These are phyloP conservation scores for Suillus tomentosus DNA, from an alignment of 768 basidiomycete genomes.

Conservation along the genomic window DNA sequence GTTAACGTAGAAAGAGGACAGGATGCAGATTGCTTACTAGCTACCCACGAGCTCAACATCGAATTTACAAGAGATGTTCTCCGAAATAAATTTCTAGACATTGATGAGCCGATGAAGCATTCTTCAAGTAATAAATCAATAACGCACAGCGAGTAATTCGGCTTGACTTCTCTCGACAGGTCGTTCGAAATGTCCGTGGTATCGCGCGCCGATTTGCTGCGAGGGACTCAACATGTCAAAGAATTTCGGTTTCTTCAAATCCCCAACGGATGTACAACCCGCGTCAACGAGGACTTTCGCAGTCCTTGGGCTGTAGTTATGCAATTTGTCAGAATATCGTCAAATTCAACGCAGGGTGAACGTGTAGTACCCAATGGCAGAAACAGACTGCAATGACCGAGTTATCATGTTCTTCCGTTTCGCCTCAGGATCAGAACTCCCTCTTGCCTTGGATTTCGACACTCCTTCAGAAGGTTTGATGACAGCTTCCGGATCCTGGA, in stretches of 20 bases:
- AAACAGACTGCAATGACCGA: constrained; percentile 39
- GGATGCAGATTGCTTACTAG: constrained; percentile 49
- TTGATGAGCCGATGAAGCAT: not conserved
- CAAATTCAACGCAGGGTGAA: not conserved
- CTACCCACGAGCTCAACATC: constrained; percentile 53
- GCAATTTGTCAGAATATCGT: not conserved
- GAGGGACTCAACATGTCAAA: constrained; percentile 37
- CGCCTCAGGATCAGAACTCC: constrained; percentile 22
- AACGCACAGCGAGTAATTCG: constrained; percentile 47
- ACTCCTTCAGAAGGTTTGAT: not conserved
- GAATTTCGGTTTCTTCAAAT: constrained; percentile 43
- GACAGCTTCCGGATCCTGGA: constrained; percentile 1
- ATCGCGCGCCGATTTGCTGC: constrained; percentile 43
- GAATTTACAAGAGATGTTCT: constrained; percentile 48
- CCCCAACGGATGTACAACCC: constrained; percentile 48
- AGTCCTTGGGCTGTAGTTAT: constrained; percentile 19
- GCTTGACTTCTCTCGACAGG: constrained; percentile 43
- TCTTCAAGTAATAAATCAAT: not conserved
- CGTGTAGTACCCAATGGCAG: constrained; percentile 48
- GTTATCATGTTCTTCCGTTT: constrained; percentile 31
- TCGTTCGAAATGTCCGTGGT: constrained; percentile 40
- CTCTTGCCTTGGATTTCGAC: constrained; percentile 14
- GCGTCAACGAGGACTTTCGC: constrained; percentile 51
- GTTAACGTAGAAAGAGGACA: not conserved
- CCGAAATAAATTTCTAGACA: constrained; percentile 49